Evolutionary conservation across 164 flowering plant genomes (phyloP).

Genomic region (Echeveria elegans): DNA sequence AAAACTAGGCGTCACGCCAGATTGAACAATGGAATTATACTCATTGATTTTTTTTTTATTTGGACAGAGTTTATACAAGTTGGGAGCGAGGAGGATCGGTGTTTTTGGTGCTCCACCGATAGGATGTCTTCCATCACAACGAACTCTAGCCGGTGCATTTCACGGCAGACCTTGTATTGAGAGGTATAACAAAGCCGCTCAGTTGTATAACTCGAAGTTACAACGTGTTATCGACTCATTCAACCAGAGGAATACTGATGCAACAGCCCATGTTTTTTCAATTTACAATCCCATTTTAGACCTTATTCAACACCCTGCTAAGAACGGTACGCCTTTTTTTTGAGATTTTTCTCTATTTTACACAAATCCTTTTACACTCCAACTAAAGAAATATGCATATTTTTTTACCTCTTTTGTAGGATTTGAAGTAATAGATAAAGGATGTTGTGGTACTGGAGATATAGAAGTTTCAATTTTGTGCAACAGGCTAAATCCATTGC

Average conservation of each 20-base stretch:
- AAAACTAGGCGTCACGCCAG: not conserved
- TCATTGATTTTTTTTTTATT: not conserved
- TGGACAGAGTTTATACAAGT: not conserved
- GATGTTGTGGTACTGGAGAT: constrained; percentile 36
- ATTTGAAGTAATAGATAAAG: constrained; percentile 23
- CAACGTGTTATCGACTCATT: constrained; percentile 13
- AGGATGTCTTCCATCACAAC: constrained; percentile 44
- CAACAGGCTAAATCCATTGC: constrained; percentile 12
- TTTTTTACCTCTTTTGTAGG: constrained; percentile 11
- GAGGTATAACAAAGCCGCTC: constrained; percentile 20
- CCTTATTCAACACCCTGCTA: constrained; percentile 27
- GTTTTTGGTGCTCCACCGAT: constrained; percentile 33
- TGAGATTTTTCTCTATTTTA: no score
- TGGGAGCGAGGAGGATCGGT: constrained; percentile 35
- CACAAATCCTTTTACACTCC: not conserved
- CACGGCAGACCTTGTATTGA: constrained; percentile 24
- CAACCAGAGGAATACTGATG: constrained; percentile 2
- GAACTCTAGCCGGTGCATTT: constrained; percentile 34
- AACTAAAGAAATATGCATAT: no score
- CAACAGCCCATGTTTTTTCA: constrained; percentile 28
- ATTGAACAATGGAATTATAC: not conserved
- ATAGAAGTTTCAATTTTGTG: constrained; percentile 35
- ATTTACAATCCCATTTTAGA: constrained; percentile 24
- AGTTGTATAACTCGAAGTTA: constrained; percentile 26
- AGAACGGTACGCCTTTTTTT: constrained; percentile 21